Evolutionary conservation across 345 rosid species (phyloP).

Genomic region (Gossypium sturtianum): DNA sequence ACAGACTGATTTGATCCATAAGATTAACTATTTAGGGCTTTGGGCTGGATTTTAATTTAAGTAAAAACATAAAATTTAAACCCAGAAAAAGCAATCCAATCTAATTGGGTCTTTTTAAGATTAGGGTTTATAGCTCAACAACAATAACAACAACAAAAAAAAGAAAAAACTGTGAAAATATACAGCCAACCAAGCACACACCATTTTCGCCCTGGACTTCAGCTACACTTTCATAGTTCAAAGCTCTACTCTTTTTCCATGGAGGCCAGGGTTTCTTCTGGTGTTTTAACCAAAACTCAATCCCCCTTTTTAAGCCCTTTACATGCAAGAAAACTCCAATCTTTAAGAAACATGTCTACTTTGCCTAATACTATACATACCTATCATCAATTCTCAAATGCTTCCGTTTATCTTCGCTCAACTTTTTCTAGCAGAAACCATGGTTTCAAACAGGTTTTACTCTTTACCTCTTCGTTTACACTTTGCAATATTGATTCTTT

Average conservation of each 20-base stretch:
- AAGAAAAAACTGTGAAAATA: not conserved
- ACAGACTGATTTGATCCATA: too few relatives aligned
- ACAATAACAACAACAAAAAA: too few relatives aligned
- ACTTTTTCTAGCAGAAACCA: constrained; percentile 14
- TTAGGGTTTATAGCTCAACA: not conserved
- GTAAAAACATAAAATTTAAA: not conserved
- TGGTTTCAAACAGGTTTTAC: constrained; percentile 31
- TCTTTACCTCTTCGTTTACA: not conserved
- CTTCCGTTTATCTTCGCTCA: constrained; percentile 20
- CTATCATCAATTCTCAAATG: constrained; percentile 16
- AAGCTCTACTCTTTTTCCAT: constrained; percentile 12
- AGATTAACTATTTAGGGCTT: too few relatives aligned
- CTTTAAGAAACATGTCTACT: constrained; percentile 10
- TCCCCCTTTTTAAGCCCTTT: constrained; percentile 1
- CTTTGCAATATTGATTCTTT: constrained; percentile 11
- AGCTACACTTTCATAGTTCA: not conserved
- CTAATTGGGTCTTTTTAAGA: not conserved
- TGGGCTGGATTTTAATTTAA: not conserved
- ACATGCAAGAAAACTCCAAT: constrained; percentile 17
- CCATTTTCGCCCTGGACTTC: not conserved
- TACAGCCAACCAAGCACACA: not conserved
- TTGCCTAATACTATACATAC: constrained; percentile 2
- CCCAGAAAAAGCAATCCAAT: not conserved
- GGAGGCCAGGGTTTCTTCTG: constrained; percentile 38
- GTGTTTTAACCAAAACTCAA: constrained; percentile 20